phyloP scores from a whole-genome alignment of 2,329 filamentous ascomycete genomes.

The Pezizomycotina sp. region DNA sequence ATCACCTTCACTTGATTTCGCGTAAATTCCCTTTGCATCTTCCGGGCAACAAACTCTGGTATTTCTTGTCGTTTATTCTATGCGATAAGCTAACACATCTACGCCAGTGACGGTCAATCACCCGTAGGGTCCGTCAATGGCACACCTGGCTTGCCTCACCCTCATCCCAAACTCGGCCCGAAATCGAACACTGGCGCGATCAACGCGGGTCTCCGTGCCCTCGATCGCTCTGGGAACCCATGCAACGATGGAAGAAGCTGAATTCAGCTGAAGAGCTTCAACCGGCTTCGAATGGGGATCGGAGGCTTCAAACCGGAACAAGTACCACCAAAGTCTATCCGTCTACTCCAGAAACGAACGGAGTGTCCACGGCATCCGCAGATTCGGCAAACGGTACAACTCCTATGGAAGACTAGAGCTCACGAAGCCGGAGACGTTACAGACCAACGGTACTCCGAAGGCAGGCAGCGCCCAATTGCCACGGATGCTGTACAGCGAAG shows the following conservation, averaged over 20 bases:
- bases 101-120: constrained; percentile 35
- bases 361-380: no score
- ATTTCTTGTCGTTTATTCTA: constrained; percentile 1
- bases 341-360: no score
- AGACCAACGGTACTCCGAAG: no score
- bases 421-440: no score
- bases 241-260: constrained; percentile 81
- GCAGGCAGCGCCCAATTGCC: no score
- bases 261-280: constrained; percentile 77
- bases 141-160: constrained; percentile 31
- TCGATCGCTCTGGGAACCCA: constrained; percentile 80
- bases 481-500: no score
- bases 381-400: no score
- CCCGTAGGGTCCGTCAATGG: constrained; percentile 36
- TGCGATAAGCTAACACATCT: constrained; percentile 14
- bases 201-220: constrained; percentile 84
- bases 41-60: background rate
- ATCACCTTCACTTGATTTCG: constrained; percentile 1
- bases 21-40: constrained; percentile 29
- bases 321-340: no score
- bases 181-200: constrained; percentile 96
- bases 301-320: no score
- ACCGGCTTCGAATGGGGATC: constrained; percentile 75
- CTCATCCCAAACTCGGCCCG: constrained; percentile 65
- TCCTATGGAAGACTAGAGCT: no score